phyloP scores from a whole-genome alignment of 345 rosid species.

The Sonneratia caseolaris region DNA sequence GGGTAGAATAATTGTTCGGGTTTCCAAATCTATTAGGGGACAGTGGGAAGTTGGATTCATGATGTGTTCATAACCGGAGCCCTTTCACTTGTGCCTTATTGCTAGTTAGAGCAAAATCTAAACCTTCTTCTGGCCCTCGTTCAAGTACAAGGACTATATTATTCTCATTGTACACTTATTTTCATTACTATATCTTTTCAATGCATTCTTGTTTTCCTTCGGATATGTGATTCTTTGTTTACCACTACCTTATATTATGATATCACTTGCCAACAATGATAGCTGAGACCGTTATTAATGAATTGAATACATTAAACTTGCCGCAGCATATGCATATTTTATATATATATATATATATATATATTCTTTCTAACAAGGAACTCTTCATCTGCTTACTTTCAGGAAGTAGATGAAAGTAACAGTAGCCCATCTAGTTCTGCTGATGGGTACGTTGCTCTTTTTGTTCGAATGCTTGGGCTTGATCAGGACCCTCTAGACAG shows the following conservation, averaged over 20 bases:
- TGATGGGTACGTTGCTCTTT: slow-evolving; percentile 57
- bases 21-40: background rate
- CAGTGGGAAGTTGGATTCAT: too few relatives aligned
- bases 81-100: background rate
- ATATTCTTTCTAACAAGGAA: background rate
- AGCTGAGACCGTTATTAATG: background rate
- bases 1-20: background rate
- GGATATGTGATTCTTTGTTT: background rate
- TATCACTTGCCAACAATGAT: background rate
- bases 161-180: too few relatives aligned
- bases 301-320: background rate
- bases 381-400: slow-evolving; percentile 6
- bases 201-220: too few relatives aligned
- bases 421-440: slow-evolving; percentile 36
- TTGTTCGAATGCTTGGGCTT: slow-evolving; percentile 83
- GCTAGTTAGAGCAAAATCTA: too few relatives aligned
- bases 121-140: too few relatives aligned
- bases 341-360: background rate
- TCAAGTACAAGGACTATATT: too few relatives aligned
- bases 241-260: background rate
- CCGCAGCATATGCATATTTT: background rate
- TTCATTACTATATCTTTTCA: too few relatives aligned
- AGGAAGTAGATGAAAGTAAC: slow-evolving; percentile 30
- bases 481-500: slow-evolving; percentile 76
- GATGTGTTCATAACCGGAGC: background rate